Base-by-base conservation (phyloP, 768 basidiomycete species). In the Russula emetica region DNA sequence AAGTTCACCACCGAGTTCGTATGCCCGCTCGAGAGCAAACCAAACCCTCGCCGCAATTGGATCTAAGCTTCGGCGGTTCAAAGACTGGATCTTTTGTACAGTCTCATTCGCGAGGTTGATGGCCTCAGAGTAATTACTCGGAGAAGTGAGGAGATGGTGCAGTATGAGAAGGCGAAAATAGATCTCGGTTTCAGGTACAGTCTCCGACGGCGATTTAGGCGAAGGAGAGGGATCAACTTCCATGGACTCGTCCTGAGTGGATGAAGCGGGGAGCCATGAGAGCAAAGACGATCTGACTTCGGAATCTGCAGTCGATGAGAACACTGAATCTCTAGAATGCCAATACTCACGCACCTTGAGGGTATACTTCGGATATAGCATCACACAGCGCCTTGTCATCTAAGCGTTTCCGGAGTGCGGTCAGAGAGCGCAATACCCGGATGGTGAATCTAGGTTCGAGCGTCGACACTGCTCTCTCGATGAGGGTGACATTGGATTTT, bases 401-500 rank as follows among this genome's bases (percentile, higher is more conserved):
- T n/a, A 94, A 73, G 47, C 84, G 83, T 76, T 90, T 94, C 69
- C 94, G 79, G 69, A 95, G 75, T 3, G 86, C 78, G 0, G 92
- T 86, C 69, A 98, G 74, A 1, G 92, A 87, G 52, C 94, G 82
- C 67, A 98, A 76, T 1, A 94, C 94, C 36, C 94, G 85, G 69
- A 92, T 87, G 8, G 90, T 92, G 73, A 95, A 96, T 42, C 97
- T 83, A 28, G 96, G 93, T 74, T 99, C 97, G 61, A 98, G 80
- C 30, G 89, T 90, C n/a, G 85, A 76, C 28, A 94, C 87, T 0
- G 86, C 91, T 40, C 85, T 81, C 64, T 90, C 86, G 70, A 95
- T 86, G 73, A 94, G 84, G 22, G 78, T 75, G 66, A 88, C 78
- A 72, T 97, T 96, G 55, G 82, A 75, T 76, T 88, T 88, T 75